Evolutionary conservation across 176 grass and related monocot species (phyloP).

Genomic region (Paspalum notatum): DNA sequence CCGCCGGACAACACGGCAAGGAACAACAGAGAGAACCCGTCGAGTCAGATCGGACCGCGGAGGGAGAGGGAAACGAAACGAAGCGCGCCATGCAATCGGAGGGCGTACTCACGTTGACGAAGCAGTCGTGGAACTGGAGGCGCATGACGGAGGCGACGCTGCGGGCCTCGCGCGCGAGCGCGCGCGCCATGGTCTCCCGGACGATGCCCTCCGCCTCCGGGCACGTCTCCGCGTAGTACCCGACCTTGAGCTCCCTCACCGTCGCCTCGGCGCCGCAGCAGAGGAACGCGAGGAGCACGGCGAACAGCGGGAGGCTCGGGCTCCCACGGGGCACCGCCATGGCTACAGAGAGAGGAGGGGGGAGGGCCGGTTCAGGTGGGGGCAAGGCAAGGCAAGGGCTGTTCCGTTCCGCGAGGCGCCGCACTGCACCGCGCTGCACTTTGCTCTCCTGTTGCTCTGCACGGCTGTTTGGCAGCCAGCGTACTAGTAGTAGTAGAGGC

Average conservation of each 20-base stretch:
- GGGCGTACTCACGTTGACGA: conserved; percentile 72
- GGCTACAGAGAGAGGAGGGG: not conserved
- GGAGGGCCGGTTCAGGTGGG: not conserved
- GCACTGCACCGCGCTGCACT: not conserved
- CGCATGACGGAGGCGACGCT: conserved; percentile 95
- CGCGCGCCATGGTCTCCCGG: conserved; percentile 53
- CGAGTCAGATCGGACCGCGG: not conserved
- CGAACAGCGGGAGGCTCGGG: not conserved
- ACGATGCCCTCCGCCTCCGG: conserved; percentile 76
- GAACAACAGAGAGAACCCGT: not conserved
- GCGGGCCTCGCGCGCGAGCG: conserved; percentile 62
- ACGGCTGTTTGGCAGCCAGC: conserved; percentile 2
- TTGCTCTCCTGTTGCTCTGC: not conserved
- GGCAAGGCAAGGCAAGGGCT: not conserved
- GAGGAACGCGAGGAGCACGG: not conserved
- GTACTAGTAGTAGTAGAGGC: conserved; percentile 6
- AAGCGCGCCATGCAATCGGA: not conserved
- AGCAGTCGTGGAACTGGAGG: conserved; percentile 99
- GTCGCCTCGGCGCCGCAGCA: conserved; percentile 23
- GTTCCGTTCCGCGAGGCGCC: not conserved
- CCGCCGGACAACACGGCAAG: not conserved
- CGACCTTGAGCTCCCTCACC: conserved; percentile 50
- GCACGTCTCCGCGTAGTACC: conserved; percentile 88
- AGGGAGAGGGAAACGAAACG: not conserved
- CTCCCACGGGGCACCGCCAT: conserved; percentile 36